phyloP scores from a whole-genome alignment of 352 stramenopile genomes.

The Peronosclerospora sorghi region DNA sequence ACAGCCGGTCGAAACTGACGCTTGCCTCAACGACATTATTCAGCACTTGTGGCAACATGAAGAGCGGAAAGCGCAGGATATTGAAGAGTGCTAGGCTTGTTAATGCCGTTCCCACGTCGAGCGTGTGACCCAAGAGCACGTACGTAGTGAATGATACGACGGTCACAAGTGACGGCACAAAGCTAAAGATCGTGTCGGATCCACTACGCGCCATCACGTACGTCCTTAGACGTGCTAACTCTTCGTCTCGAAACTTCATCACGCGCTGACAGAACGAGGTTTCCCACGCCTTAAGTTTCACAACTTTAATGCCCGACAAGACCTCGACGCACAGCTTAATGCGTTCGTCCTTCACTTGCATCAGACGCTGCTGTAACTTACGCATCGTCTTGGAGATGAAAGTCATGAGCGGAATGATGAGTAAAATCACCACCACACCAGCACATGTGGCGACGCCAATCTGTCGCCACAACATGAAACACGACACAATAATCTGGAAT shows the following conservation, averaged over 20 bases:
- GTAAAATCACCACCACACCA: slow-evolving; percentile 87
- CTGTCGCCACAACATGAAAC: slow-evolving; percentile 56
- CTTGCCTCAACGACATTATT: slow-evolving; percentile 21
- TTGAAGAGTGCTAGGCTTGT: slow-evolving; percentile 55
- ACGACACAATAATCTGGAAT: slow-evolving; percentile 74
- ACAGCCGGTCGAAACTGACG: slow-evolving; percentile 37
- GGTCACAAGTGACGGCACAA: slow-evolving; percentile 39
- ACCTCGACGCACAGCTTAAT: slow-evolving; percentile 83
- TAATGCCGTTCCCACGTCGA: slow-evolving; percentile 42
- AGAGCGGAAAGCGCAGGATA: slow-evolving; percentile 46
- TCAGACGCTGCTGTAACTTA: slow-evolving; percentile 71
- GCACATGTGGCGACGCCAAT: slow-evolving; percentile 83
- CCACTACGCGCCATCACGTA: slow-evolving; percentile 39
- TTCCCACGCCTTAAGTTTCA: slow-evolving; percentile 48
- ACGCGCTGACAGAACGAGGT: slow-evolving; percentile 21
- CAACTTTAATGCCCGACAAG: slow-evolving; percentile 22
- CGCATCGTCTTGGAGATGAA: slow-evolving; percentile 84
- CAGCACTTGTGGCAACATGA: slow-evolving; percentile 49
- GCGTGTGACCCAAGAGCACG: slow-evolving; percentile 39
- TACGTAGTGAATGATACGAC: slow-evolving; percentile 43
- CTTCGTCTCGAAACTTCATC: slow-evolving; percentile 46
- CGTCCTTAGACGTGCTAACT: slow-evolving; percentile 66
- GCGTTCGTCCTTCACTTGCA: slow-evolving; percentile 85
- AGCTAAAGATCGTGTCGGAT: slow-evolving; percentile 47
- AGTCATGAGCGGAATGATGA: slow-evolving; percentile 88